Evolutionary conservation across 1,284 basidiomycete species (phyloP).

Genomic region (Serendipita sp.): DNA sequence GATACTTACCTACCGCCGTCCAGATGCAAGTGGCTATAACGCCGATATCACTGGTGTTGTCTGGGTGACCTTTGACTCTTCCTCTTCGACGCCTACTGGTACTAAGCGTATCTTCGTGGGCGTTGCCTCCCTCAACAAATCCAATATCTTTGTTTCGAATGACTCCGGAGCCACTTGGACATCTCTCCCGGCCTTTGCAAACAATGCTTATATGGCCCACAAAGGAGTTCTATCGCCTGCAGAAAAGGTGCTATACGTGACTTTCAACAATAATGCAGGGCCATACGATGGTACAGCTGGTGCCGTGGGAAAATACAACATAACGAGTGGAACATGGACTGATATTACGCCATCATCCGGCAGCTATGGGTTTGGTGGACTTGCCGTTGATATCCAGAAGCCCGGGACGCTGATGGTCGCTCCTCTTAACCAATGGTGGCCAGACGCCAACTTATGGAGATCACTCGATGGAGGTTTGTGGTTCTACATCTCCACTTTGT

Average conservation of each 20-base stretch:
- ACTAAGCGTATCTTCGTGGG: constrained; percentile 48
- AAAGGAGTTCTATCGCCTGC: constrained; percentile 46
- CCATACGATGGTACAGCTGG: constrained; percentile 39
- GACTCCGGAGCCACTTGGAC: constrained; percentile 42
- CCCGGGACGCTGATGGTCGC: constrained; percentile 55
- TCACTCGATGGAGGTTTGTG: constrained; percentile 31
- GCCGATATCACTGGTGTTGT: constrained; percentile 40
- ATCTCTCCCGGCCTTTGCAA: constrained; percentile 37
- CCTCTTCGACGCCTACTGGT: constrained; percentile 31
- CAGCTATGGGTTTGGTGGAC: constrained; percentile 41
- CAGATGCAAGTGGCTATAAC: constrained; percentile 30
- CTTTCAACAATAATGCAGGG: constrained; percentile 35
- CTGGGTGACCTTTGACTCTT: constrained; percentile 48
- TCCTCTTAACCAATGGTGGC: constrained; percentile 41
- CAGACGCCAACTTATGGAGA: constrained; percentile 45
- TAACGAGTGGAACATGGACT: constrained; percentile 31
- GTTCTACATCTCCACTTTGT: no score
- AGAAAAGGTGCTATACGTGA: constrained; percentile 43
- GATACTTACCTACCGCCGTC: constrained; percentile 3
- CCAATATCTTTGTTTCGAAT: constrained; percentile 37
- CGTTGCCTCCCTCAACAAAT: constrained; percentile 38
- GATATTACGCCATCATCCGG: constrained; percentile 36
- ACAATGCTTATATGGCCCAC: constrained; percentile 44
- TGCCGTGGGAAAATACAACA: constrained; percentile 30
- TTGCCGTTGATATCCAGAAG: constrained; percentile 42